Evolutionary conservation across 2,329 filamentous ascomycete genomes (phyloP).

Genomic region (Chrysoporthe puriensis): DNA sequence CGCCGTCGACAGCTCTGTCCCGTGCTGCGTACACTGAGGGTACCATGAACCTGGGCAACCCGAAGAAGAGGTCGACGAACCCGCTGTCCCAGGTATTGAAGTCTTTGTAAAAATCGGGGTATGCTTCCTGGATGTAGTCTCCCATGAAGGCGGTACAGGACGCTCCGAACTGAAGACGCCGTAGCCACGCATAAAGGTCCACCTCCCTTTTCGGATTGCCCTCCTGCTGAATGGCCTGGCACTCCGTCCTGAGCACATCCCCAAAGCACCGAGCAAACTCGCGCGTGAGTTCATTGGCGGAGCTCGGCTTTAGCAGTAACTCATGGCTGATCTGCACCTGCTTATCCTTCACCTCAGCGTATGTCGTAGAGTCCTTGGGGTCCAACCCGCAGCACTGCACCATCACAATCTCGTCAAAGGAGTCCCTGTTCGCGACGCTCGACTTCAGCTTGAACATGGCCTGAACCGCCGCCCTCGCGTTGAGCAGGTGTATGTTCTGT

Average conservation of each 20-base stretch:
- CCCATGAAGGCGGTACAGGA: constrained; percentile 8
- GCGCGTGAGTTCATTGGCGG: constrained; percentile 1
- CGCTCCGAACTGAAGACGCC: not conserved
- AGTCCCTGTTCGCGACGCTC: constrained; percentile 1
- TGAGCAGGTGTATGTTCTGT: constrained; percentile 3
- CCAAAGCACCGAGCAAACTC: not conserved
- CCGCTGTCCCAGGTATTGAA: not conserved
- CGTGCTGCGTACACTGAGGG: not conserved
- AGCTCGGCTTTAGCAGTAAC: not conserved
- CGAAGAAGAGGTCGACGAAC: constrained; percentile 2
- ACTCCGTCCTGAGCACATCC: not conserved
- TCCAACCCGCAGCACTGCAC: not conserved
- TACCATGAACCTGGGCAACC: not conserved
- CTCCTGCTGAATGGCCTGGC: not conserved
- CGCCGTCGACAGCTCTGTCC: not conserved
- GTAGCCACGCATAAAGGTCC: constrained; percentile 5
- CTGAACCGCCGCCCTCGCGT: constrained; percentile 1
- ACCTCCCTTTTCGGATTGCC: not conserved
- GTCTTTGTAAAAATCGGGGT: constrained; percentile 6
- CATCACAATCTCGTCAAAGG: not conserved
- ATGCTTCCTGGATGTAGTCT: not conserved
- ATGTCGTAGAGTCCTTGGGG: not conserved
- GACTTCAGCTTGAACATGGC: constrained; percentile 9
- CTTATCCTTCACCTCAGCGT: too few species aligned
- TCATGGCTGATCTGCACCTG: not conserved